Evolutionary conservation across 139 green algal genomes (phyloP).

Genomic region (Coelastrella sp.): DNA sequence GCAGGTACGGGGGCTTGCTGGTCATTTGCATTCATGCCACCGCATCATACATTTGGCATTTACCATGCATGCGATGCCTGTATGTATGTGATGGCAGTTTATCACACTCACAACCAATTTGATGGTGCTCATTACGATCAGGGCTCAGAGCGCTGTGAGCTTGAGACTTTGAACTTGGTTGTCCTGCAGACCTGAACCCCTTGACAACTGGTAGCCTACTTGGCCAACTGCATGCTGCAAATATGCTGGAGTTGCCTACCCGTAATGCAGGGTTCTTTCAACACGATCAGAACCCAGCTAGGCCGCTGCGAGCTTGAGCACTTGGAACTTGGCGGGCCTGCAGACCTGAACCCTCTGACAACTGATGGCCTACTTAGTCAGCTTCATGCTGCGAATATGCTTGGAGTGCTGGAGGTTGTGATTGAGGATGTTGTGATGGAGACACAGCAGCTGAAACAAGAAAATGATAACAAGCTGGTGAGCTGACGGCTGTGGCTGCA

Average conservation of each 20-base stretch:
- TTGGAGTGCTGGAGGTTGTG: constrained; percentile 63
- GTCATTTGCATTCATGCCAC: background rate
- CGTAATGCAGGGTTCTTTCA: constrained; percentile 29
- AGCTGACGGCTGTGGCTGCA: background rate
- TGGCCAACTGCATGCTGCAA: too few species aligned
- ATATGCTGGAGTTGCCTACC: too few species aligned
- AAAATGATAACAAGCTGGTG: constrained; percentile 14
- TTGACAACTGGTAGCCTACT: too few species aligned
- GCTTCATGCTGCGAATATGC: constrained; percentile 53
- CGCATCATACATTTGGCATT: too few species aligned
- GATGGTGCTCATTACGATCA: too few species aligned
- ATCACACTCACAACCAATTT: too few species aligned
- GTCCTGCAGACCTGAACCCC: too few species aligned
- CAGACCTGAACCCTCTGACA: constrained; percentile 20
- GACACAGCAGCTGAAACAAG: background rate
- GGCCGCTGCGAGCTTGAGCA: background rate
- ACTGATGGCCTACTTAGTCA: constrained; percentile 43
- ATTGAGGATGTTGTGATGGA: constrained; percentile 67
- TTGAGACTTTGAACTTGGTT: too few species aligned
- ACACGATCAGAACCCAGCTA: background rate
- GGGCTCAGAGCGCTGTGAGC: too few species aligned
- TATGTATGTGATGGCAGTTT: too few species aligned
- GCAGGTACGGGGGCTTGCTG: background rate
- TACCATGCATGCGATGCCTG: too few species aligned
- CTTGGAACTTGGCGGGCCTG: constrained; percentile 12